Evolutionary conservation across 208 protist species (phyloP), one percentile per base, ranked within the genome.

Genomic region (Zelonia costaricensis): DNA sequence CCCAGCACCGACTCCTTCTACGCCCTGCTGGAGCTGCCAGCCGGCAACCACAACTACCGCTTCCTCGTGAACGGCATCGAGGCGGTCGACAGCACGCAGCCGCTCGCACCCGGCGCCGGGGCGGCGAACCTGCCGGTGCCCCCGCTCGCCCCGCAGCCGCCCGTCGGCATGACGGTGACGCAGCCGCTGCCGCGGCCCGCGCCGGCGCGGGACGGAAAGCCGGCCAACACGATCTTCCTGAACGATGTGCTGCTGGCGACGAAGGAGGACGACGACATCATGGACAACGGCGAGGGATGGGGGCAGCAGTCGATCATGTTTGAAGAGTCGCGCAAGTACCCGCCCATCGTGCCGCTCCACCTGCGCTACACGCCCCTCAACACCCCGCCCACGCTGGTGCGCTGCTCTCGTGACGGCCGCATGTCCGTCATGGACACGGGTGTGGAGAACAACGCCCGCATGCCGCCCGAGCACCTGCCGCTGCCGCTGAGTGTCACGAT

Each of bases 321-420:
- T 61, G 81, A 93, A 59, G 88, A 94, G 66, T 78, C 77, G 8
- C 77, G 89, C 48, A 97, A 95, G 69, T 88, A 92, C 59, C 91
- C 91, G 18, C 91, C 91, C 2, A 85, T 97, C 27, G 71, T 94
- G n/a, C 91, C 91, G 25, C 80, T 92, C 31, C 91, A 97, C 59
- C 70, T 97, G 46, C 86, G 91, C 39, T 97, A 94, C 75, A 95
- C 91, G 30, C 91, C 91, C 12, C 85, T 97, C 22, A 95, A 94
- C 62, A 93, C 88, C n/a, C 86, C 85, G n/a, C 86, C 85, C n/a
- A 95, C 86, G 33, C 82, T 84, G 13, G 75, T 91, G n/a, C 89
- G 85, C 36, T 91, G 85, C 65, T 67, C 73, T 42, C 72, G 63
- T 9, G 82, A 91, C 43, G 83, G 84, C 12, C 57, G 75, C 16